phyloP scores from a whole-genome alignment of 2,329 filamentous ascomycete species.

The Penicillium aurantiogriseum region DNA sequence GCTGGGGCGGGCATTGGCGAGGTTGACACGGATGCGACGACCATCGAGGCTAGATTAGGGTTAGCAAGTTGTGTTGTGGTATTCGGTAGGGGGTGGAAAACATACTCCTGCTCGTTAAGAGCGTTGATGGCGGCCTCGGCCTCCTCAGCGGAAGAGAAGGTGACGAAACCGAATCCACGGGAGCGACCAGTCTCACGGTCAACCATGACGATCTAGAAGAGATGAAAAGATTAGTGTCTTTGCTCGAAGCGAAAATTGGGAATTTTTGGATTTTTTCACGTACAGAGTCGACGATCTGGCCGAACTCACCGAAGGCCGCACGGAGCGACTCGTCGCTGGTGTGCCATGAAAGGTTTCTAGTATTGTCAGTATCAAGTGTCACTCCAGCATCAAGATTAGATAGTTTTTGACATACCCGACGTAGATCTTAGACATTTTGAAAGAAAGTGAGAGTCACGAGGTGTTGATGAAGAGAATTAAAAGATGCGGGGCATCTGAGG shows the following conservation, averaged over 20 bases:
- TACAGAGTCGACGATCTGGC: slow-evolving; percentile 14
- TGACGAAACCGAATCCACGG: slow-evolving; percentile 22
- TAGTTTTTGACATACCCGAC: slow-evolving; percentile 11
- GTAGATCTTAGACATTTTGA: slow-evolving; percentile 21
- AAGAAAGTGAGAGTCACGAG: background rate
- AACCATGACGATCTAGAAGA: slow-evolving; percentile 14
- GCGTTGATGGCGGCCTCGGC: slow-evolving; percentile 13
- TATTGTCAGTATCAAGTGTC: background rate
- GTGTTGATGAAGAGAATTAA: slow-evolving; percentile 12
- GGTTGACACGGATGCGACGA: slow-evolving; percentile 14
- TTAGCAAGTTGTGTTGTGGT: background rate
- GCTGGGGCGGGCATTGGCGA: slow-evolving; percentile 12
- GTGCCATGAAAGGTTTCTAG: slow-evolving; percentile 17
- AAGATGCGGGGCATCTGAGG: slow-evolving; percentile 8
- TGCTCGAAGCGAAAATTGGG: background rate
- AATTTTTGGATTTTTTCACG: slow-evolving; percentile 2
- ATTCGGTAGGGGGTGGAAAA: background rate
- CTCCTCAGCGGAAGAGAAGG: slow-evolving; percentile 13
- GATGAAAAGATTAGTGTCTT: background rate
- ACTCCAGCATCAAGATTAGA: background rate
- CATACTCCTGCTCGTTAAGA: slow-evolving; percentile 18
- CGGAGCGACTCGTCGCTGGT: slow-evolving; percentile 11
- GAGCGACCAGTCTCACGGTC: slow-evolving; percentile 19
- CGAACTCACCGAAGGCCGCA: slow-evolving; percentile 12
- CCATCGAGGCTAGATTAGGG: slow-evolving; percentile 11